Percentiles rank a stretch among this genome's conserved stretches.
Conservation (phyloP, 257 asterid genomes). For the Rehmannia glutinosa region DNA sequence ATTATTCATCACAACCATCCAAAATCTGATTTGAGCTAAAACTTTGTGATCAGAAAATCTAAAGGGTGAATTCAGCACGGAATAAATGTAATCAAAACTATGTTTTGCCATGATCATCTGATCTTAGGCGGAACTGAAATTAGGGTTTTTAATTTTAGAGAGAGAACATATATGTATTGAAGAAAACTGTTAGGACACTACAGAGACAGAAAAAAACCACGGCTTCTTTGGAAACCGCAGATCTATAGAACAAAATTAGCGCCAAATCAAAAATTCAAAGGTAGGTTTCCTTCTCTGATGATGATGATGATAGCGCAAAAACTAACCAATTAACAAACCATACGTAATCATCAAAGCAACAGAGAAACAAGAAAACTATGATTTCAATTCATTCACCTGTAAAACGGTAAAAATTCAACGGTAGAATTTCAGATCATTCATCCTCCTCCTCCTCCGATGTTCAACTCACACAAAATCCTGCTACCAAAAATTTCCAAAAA, state of each 20-base stretch:
- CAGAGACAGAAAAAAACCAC: background rate
- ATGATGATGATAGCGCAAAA: background rate
- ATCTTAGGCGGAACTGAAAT: conserved; percentile 32
- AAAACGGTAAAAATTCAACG: conserved; percentile 8
- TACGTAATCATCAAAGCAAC: background rate
- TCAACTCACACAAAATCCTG: conserved; percentile 14
- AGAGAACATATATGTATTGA: background rate
- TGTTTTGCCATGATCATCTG: conserved; percentile 26
- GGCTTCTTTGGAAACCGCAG: conserved; percentile 16
- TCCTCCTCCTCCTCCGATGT: conserved; percentile 2
- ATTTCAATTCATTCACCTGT: conserved; percentile 18
- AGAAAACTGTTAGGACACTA: conserved; percentile 12
- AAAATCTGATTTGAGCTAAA: conserved; percentile 14
- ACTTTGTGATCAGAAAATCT: background rate
- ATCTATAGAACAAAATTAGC: conserved; percentile 16
- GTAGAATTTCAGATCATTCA: conserved; percentile 8
- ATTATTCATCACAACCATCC: conserved; percentile 27
- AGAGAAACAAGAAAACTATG: background rate
- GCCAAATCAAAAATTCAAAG: background rate
- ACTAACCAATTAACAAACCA: background rate
- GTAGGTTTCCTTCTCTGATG: background rate
- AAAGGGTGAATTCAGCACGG: conserved; percentile 1
- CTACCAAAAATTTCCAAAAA: background rate
- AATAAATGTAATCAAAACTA: conserved; percentile 20
- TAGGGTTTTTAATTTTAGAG: conserved; percentile 41